These are phyloP conservation scores for Yamadazyma dendronema DNA, from an alignment of 1,139 yeast genomes.

Conservation along the genomic window DNA sequence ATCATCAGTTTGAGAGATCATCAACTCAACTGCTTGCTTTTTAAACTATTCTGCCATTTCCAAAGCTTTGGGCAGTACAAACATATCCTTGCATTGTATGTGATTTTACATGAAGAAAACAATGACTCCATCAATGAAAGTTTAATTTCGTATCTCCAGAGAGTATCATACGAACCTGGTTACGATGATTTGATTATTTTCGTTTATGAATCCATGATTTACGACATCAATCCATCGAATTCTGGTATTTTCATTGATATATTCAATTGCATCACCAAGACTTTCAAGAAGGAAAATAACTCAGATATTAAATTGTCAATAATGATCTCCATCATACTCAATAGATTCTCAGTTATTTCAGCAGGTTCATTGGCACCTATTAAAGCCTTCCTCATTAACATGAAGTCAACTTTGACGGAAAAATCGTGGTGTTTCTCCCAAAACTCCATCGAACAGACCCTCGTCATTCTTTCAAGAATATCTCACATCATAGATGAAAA, in stretches of 20 bases:
- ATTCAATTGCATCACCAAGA: conserved; percentile 7
- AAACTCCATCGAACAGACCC: conserved; percentile 56
- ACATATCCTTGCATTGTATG: conserved; percentile 9
- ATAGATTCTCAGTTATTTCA: not conserved
- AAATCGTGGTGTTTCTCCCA: conserved; percentile 66
- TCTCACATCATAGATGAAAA: conserved; percentile 8
- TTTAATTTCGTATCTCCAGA: conserved; percentile 2
- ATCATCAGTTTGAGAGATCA: conserved; percentile 1
- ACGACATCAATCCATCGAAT: conserved; percentile 9
- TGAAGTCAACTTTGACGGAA: conserved; percentile 40
- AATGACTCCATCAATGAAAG: not conserved
- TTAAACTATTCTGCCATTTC: conserved; percentile 6
- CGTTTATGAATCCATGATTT: conserved; percentile 6
- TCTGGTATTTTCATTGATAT: conserved; percentile 12
- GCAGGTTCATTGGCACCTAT: not conserved
- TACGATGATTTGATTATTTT: conserved; percentile 4
- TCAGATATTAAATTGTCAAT: conserved; percentile 7
- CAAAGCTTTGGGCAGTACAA: conserved; percentile 1
- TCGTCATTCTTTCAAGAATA: conserved; percentile 35
- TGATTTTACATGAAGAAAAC: not conserved
- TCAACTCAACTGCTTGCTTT: conserved; percentile 5
- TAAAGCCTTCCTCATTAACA: not conserved
- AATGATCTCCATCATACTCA: conserved; percentile 6
- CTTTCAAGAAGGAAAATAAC: conserved; percentile 7
- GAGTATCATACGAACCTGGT: conserved; percentile 1